Evolutionary conservation across 2,329 filamentous ascomycete genomes (phyloP).

Genomic region (Verticillium longisporum): DNA sequence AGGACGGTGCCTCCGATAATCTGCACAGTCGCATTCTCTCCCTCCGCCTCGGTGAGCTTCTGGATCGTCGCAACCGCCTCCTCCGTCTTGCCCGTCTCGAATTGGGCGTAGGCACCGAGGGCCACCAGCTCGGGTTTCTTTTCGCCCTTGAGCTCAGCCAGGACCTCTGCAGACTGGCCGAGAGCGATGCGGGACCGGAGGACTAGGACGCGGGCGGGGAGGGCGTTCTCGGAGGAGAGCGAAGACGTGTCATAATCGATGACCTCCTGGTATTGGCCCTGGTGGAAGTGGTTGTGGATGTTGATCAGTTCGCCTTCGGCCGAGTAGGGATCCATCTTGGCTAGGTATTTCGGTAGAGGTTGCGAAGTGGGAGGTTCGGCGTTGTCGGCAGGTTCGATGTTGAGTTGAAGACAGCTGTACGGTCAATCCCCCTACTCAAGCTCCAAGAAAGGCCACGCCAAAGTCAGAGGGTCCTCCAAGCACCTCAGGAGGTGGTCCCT

Average conservation of each 20-base stretch:
- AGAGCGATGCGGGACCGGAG: slow-evolving; percentile 79
- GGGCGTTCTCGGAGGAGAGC: slow-evolving; percentile 71
- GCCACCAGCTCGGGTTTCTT: slow-evolving; percentile 65
- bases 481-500: background rate
- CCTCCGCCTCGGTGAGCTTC: slow-evolving; percentile 57
- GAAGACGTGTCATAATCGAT: slow-evolving; percentile 76
- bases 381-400: background rate
- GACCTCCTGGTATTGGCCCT: slow-evolving; percentile 81
- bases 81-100: slow-evolving; percentile 50
- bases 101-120: slow-evolving; percentile 69
- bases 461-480: background rate
- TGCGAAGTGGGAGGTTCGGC: background rate
- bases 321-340: slow-evolving; percentile 62
- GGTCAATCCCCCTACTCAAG: background rate
- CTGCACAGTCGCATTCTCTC: slow-evolving; percentile 76
- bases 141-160: slow-evolving; percentile 60
- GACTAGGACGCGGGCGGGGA: slow-evolving; percentile 70
- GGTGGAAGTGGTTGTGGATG: slow-evolving; percentile 64
- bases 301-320: slow-evolving; percentile 66
- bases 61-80: slow-evolving; percentile 58
- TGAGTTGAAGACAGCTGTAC: background rate
- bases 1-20: slow-evolving; percentile 75
- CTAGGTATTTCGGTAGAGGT: slow-evolving; percentile 10
- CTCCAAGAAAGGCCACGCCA: background rate
- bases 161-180: slow-evolving; percentile 67